Evolutionary conservation across 2,329 filamentous ascomycete species (phyloP), one percentile per base, ranked within the genome.

Genomic region (Scortechinia acanthostroma): DNA sequence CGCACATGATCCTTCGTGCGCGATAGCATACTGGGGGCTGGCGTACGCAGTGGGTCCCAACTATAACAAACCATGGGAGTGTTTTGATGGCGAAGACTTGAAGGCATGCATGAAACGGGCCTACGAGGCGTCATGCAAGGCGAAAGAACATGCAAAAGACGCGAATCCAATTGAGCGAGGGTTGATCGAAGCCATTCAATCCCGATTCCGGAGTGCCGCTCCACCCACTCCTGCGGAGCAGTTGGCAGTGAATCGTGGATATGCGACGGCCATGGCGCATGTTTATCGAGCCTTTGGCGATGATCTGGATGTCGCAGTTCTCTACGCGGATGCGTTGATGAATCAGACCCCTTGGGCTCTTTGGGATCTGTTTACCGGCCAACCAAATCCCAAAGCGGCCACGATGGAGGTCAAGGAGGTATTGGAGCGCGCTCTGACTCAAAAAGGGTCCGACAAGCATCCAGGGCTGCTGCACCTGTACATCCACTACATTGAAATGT

Each of bases 401-500:
- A 83, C 80, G 0, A 45, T 80, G 2, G 77, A 86, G 43, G 72
- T 69, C 0, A 83, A 81, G 52, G 48, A 47, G 0, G 66, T 83
- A 0, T 66, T 88, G 2, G 82, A 87, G 22, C 62, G 58, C 3
- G 80, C 78, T 0, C 61, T 91, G 16, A 54, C 69, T 2, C 58
- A 69, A 1, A 69, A 66, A 15, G 74, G 68, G 1, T 58, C 67
- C 3, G 52, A 64, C 4, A 33, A 44, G 14, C 87, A 93, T 53
- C 81, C 86, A 0, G 86, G 86, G 0, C 60, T 90, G 0, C 66
- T 89, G 4, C 86, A 91, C 58, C 63, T 88, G 22, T 90, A 90
- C 58, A 86, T 89, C 30, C 85, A 89, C 52, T 72, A 88, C 3
- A 85, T 88, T 70, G 86, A 90, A 55, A 88, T 88, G 85, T 88